phyloP scores from a whole-genome alignment of 495 filamentous ascomycete genomes.

The Hypoxylon lienhwacheense region DNA sequence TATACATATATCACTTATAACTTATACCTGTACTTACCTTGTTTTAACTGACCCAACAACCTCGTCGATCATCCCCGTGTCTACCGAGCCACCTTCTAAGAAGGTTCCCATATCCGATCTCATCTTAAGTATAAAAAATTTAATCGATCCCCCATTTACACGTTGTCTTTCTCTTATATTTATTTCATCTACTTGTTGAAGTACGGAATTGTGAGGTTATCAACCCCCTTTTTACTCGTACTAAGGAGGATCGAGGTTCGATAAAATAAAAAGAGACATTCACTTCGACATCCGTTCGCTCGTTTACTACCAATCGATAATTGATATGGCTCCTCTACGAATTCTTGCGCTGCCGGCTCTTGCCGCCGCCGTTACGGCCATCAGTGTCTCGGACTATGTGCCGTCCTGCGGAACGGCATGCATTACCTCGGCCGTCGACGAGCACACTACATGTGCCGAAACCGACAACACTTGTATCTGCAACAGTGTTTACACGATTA shows the following conservation, averaged over 20 bases:
- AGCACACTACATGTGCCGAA: slow-evolving; percentile 40
- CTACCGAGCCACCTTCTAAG: slow-evolving; percentile 24
- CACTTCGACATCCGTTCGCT: slow-evolving; percentile 16
- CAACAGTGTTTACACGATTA: slow-evolving; percentile 36
- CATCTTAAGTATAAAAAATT: slow-evolving; percentile 34
- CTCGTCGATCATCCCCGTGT: slow-evolving; percentile 20
- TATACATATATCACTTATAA: too few species aligned
- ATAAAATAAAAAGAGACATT: slow-evolving; percentile 1
- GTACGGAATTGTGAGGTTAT: too few species aligned
- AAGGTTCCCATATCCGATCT: slow-evolving; percentile 4
- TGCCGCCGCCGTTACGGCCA: slow-evolving; percentile 41
- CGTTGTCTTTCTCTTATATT: not conserved
- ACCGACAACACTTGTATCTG: slow-evolving; percentile 52
- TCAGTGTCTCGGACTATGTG: slow-evolving; percentile 42
- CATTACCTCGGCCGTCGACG: slow-evolving; percentile 40
- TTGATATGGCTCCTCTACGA: slow-evolving; percentile 37
- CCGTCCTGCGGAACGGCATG: slow-evolving; percentile 47
- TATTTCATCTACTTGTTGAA: not conserved
- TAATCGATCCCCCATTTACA: slow-evolving; percentile 5
- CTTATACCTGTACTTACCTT: too few species aligned
- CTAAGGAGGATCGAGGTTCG: slow-evolving; percentile 6
- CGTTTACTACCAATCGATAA: slow-evolving; percentile 15
- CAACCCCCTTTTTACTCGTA: too few species aligned
- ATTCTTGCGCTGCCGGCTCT: slow-evolving; percentile 41
- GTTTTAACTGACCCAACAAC: not conserved